Evolutionary conservation across 768 basidiomycete species (phyloP), one percentile per base, ranked within the genome.

Genomic region (Rubroboletus pulcherrimus): DNA sequence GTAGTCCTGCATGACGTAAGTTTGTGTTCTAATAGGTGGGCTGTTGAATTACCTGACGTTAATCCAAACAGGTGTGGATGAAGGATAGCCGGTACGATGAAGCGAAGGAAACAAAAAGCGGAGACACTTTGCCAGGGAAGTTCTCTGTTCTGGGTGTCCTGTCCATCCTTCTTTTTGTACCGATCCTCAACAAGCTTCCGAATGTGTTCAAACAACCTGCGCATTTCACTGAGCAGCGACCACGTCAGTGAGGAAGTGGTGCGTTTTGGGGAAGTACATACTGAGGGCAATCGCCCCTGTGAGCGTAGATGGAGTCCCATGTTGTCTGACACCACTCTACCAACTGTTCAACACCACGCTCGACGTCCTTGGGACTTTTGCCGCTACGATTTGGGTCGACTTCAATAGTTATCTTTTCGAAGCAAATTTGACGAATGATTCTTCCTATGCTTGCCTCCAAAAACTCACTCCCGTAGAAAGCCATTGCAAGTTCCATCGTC

Each of bases 11-110:
- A 33, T 11, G 35, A 54, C n/a, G 40, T 63, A 38, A 71, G 62
- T 44, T 49, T n/a, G 26, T 10, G 38, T 14, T 41, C 40, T 8
- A 10, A 17, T 29, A 12, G 17, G 38, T n/a, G 19, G 21, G 33
- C 33, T 24, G 47, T 56, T 8, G 46, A 56, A 74, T 33, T 68
- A 89, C 91, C 91, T 67, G 84, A 82, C 61, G 77, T 85, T 49
- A 95, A 75, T 26, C 89, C 86, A 65, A 91, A 94, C 5, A 92
- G 72, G 70, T 93, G 89, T 2, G 93, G 93, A 67, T 91, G 83
- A n/a, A 94, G 78, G 54, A 95, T 89, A 24, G 89, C 93, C 34
- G 93, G 93, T 26, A 91, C 89, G 57, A 95, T 87, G 70, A 94
- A 93, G 40, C 93, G 82, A 41, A 95, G 78, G 72, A 94, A 95